Conservation (phyloP, 148 eudicot genomes). For the Rhododendron mucronatum region DNA sequence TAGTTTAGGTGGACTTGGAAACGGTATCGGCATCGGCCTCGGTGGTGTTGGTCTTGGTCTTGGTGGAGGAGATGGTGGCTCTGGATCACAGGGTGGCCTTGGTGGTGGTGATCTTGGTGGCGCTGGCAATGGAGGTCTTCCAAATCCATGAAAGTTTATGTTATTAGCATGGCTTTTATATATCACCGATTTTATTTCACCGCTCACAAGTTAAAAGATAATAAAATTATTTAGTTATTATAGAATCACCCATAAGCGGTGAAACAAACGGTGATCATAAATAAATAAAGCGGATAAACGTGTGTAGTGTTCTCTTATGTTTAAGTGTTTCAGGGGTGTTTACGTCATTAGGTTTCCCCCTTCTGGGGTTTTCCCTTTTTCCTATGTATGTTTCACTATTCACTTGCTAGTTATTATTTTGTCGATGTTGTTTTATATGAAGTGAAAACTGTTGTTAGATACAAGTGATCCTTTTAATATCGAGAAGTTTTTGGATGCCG, state of each 20-base stretch:
- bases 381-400: not conserved
- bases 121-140: conserved; percentile 6
- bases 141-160: conserved; percentile 11
- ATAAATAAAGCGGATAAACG: not conserved
- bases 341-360: not conserved
- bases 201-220: not conserved
- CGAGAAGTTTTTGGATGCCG: no score
- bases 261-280: not conserved
- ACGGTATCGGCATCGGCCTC: conserved; percentile 12
- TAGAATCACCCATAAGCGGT: not conserved
- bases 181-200: not conserved
- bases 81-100: not conserved
- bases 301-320: not conserved
- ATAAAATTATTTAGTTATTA: not conserved
- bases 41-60: not conserved
- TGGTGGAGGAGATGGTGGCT: conserved; percentile 1
- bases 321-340: not conserved
- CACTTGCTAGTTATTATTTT: no score
- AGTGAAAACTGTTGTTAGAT: not conserved
- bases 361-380: no score
- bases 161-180: not conserved
- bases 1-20: conserved; percentile 16
- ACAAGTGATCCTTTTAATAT: no score
- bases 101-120: not conserved
- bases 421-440: not conserved